Evolutionary conservation across 345 rosid genomes (phyloP).

Genomic region (Syzygium jambos): DNA sequence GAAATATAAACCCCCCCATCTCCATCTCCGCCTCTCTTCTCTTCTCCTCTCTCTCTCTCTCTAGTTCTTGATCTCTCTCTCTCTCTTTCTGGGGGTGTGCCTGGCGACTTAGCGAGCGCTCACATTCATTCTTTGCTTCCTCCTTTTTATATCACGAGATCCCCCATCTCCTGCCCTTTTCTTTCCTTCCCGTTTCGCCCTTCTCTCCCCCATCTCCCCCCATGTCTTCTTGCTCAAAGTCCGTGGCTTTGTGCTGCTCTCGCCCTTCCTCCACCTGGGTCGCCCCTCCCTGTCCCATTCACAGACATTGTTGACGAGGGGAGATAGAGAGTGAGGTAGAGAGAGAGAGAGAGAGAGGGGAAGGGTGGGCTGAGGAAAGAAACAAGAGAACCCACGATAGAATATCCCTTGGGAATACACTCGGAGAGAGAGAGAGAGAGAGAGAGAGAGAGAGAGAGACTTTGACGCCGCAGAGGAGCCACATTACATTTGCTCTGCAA

Average conservation of each 20-base stretch:
- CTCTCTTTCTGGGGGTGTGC: not conserved
- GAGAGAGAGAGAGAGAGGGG: not conserved
- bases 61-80: no score
- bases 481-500: not conserved
- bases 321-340: not conserved
- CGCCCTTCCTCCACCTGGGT: constrained; percentile 2
- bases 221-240: not conserved
- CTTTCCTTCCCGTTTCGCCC: not conserved
- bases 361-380: not conserved
- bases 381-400: not conserved
- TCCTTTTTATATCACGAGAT: constrained; percentile 15
- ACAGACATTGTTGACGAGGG: constrained; percentile 26
- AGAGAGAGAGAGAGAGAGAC: not conserved
- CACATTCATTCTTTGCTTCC: constrained; percentile 12
- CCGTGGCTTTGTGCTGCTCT: not conserved
- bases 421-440: not conserved
- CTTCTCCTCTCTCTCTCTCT: not conserved
- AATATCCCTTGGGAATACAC: not conserved
- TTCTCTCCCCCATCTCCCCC: not conserved
- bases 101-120: not conserved
- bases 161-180: constrained; percentile 3
- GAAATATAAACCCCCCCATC: not conserved
- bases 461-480: not conserved
- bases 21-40: not conserved
- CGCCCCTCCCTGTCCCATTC: not conserved